Evolutionary conservation across 2,329 filamentous ascomycete genomes (phyloP), one percentile per base, ranked within the genome.

Genomic region (Phyllosticta citribraziliensis): DNA sequence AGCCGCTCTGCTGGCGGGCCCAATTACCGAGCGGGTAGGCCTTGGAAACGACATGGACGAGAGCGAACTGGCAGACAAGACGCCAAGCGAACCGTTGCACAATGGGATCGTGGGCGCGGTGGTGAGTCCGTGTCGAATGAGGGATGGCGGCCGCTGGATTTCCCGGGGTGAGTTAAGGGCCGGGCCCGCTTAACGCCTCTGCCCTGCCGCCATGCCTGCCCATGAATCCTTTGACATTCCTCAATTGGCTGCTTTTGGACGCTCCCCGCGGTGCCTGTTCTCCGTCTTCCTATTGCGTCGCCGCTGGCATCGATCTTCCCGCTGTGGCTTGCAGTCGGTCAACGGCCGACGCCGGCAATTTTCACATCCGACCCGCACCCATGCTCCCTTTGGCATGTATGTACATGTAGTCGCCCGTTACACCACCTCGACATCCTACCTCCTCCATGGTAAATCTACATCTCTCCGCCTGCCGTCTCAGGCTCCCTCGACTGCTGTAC

Each of bases 121-220:
- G 53, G 20, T 52, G 54, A 40, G 53, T 60, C 58, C 58, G 58
- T 60, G 58, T 60, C 58, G 58, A 60, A 60, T 56, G 53, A 27
- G 58, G 58, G 25, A 56, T 56, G 54, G 58, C 53, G 58, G 30
- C 57, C 57, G 57, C 30, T 35, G 14, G 40, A 19, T n/a, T 47
- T 47, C 40, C 27, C 14, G 17, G 17, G 40, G 17, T 47, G 2
- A 47, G 40, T 14, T n/a, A n/a, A 47, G 40, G 40, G 40, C 40
- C 40, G 40, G 35, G 40, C 17, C 17, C 40, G 40, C 40, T 47
- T n/a, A 47, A 47, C 40, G 40, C n/a, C 17, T n/a, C 40, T 47
- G 40, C n/a, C 40, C 40, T 47, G 40, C 40, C 40, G 40, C 14
- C 40, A 6, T n/a, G 40, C 14, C 40, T 4, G 40, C 40, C 14